Conservation (phyloP, 306 rosid species). For the Abrus pulchellus region DNA sequence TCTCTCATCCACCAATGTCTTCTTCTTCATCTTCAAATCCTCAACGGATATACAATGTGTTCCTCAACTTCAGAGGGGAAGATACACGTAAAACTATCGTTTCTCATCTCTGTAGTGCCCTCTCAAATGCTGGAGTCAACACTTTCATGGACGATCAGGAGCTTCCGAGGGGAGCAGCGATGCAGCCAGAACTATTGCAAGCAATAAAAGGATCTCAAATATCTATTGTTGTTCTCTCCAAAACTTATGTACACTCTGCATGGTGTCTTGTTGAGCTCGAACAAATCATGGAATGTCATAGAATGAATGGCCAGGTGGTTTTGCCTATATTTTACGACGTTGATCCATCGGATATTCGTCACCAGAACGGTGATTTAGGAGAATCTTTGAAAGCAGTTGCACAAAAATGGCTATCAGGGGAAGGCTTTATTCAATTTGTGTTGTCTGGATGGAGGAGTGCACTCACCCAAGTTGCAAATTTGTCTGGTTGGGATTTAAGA, state of each 20-base stretch:
- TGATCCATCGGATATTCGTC: not conserved
- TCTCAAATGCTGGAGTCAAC: not conserved
- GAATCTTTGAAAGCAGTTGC: not conserved
- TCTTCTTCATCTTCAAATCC: not conserved
- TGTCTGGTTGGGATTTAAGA: not conserved
- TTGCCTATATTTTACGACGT: not conserved
- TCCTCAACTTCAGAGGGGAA: conserved; percentile 22
- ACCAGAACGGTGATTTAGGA: not conserved
- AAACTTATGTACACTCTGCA: not conserved
- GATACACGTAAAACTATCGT: not conserved
- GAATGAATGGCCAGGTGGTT: not conserved
- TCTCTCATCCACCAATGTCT: not conserved
- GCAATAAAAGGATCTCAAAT: conserved; percentile 19
- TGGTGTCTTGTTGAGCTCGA: conserved; percentile 45
- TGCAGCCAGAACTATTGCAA: not conserved
- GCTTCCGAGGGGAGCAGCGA: not conserved
- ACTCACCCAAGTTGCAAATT: not conserved
- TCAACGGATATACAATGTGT: not conserved
- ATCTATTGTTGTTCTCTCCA: not conserved
- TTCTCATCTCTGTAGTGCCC: not conserved
- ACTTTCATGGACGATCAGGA: not conserved
- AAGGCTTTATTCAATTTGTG: no score
- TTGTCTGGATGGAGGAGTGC: not conserved
- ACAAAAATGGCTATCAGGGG: no score
- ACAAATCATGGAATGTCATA: not conserved